Evolutionary conservation across 768 basidiomycete species (phyloP).

Genomic region (Crucibulum laeve): DNA sequence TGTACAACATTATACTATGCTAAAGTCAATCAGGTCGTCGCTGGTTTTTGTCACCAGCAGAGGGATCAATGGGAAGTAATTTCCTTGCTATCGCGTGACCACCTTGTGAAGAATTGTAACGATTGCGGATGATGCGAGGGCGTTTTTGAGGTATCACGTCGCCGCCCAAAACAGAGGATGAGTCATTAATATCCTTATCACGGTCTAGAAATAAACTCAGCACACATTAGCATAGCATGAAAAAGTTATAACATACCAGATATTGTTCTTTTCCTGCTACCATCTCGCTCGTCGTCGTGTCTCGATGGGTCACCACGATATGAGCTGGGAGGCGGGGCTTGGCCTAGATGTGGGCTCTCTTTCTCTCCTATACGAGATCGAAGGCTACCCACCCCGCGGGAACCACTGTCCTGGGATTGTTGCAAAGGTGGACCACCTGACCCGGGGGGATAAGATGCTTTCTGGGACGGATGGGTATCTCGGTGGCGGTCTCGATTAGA

Average conservation of each 20-base stretch:
- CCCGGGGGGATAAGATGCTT: conserved; percentile 13
- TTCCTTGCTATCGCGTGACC: conserved; percentile 49
- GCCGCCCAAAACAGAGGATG: conserved; percentile 22
- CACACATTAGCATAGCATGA: not conserved
- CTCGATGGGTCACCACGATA: conserved; percentile 40
- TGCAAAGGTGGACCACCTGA: conserved; percentile 12
- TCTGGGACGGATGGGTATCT: conserved; percentile 35
- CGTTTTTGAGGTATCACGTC: conserved; percentile 55
- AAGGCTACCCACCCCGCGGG: conserved; percentile 24
- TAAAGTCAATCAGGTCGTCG: conserved; percentile 48
- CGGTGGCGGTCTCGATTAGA: conserved; percentile 44
- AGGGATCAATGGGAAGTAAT: conserved; percentile 58
- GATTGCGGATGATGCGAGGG: conserved; percentile 51
- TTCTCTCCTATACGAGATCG: conserved; percentile 47
- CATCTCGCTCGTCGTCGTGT: conserved; percentile 64
- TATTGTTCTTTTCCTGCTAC: conserved; percentile 58
- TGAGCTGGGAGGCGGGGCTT: conserved; percentile 34
- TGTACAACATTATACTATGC: conserved; percentile 14
- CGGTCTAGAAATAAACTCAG: conserved; percentile 41
- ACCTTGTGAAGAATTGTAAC: conserved; percentile 32
- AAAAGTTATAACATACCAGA: conserved; percentile 61
- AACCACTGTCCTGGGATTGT: conserved; percentile 17
- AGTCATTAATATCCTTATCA: conserved; percentile 49
- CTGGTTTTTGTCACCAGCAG: conserved; percentile 53
- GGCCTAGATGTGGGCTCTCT: conserved; percentile 33